Evolutionary conservation across 306 rosid genomes (phyloP), one percentile per base, ranked within the genome.

Genomic region (Acmispon strigosus): DNA sequence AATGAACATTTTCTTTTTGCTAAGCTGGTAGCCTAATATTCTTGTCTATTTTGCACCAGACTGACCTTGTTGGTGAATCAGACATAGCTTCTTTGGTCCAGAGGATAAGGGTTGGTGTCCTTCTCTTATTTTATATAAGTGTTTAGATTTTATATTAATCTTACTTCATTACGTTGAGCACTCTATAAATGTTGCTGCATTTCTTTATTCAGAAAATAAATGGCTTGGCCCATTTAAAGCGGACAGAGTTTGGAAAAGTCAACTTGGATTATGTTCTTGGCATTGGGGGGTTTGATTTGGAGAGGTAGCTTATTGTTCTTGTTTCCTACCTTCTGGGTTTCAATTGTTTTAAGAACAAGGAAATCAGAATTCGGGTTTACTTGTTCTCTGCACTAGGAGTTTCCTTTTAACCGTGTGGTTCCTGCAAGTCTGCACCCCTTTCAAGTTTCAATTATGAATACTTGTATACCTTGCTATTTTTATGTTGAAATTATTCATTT

Each of bases 261-360:
- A 85, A 89, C 81, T 82, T 94, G 88, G 99, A 90, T 84, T 91
- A 94, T 76, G 97, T 89, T 70, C 99, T 94, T 82, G 99, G 99
- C 47, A 84, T 94, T 39, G 99, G 99, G 39, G 99, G 99, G 44
- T 94, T 89, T 82, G 97, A 94, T 83, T 78, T 94, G 88, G 97
- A 94, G 84, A 94, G 99, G 99, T 94, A 78, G 34, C 47, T 18
- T 51, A 56, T 70, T 59, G 18, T n/a, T 75, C 20, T 77, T 68
- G 49, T 78, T 76, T 79, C 68, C 29, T 70, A 50, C 8, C 53
- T 50, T 49, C 60, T 62, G 54, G 17, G 41, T 78, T 59, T 9
- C 14, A 42, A 22, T 51, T 14, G n/a, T 71, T 73, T 32, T n/a
- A 19, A 47, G 58, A 44, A 71, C 56, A 47, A 43, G 22, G 22